A percentile compares a stretch with the other conserved stretches of the same genome.
Conservation (phyloP, 768 basidiomycete genomes). For the Xerocomellus amylosporus region DNA sequence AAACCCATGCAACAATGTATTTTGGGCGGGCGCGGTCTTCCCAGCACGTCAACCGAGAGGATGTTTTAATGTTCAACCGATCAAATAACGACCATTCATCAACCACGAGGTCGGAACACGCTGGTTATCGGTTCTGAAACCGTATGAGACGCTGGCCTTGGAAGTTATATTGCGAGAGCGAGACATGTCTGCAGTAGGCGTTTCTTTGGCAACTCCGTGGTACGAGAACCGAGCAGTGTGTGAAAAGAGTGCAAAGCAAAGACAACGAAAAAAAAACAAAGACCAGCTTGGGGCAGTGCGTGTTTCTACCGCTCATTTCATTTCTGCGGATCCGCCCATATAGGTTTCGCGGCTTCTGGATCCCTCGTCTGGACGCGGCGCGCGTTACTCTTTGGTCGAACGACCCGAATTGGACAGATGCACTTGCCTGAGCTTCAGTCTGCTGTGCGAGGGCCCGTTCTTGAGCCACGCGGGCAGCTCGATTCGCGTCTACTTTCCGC, state of each 20-base stretch:
- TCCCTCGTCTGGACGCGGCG: constrained; percentile 18
- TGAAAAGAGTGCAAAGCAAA: constrained; percentile 1
- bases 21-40: neutral
- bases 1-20: neutral
- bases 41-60: neutral
- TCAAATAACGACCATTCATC: neutral
- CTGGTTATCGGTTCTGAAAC: neutral
- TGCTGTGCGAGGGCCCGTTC: constrained; percentile 55
- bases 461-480: constrained; percentile 48
- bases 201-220: neutral
- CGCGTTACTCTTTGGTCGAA: constrained; percentile 3
- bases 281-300: neutral
- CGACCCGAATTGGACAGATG: neutral
- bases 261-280: neutral
- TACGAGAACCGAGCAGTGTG: constrained; percentile 2
- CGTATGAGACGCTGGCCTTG: neutral
- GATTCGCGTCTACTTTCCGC: constrained; percentile 59
- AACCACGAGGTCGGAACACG: neutral
- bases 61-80: neutral
- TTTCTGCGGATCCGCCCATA: constrained; percentile 32
- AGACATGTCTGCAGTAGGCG: neutral
- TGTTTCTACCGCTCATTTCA: constrained; percentile 12
- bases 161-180: neutral
- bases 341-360: constrained; percentile 32
- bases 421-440: constrained; percentile 50